Base-by-base conservation (phyloP, 306 rosid genomes). In the Medicago arabica region DNA sequence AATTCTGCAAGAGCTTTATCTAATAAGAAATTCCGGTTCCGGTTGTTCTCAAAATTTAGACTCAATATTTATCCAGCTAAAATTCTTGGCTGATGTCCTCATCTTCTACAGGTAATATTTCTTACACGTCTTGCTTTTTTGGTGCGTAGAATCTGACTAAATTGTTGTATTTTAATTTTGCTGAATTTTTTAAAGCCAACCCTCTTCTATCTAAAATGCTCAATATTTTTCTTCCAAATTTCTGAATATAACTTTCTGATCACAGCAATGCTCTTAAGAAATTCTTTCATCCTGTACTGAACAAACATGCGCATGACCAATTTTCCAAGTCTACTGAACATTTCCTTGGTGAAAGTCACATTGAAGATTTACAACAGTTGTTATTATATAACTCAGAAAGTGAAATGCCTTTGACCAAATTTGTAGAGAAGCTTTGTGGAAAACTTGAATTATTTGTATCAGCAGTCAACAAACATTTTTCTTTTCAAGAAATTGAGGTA, bases 401-500 rank as follows among this genome's bases (percentile, higher is more conserved):
- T 49, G 87, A 70, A 49, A 81, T 72, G 31, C 75, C 87, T 72
- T 70, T 83, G 79, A 10, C 60, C 31, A 85, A 84, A 55, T 92
- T 87, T 25, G 58, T 89, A 63, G 92, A 87, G 69, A 85, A 87
- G 77, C 91, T 95, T 77, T 87, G 88, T 76, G 50, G 68, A 84
- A 88, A 89, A 75, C 86, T 95, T 16, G 91, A 89, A 82, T 78
- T 84, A 51, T 90, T 88, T 34, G 38, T 86, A 47, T 69, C 78
- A 47, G 89, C 85, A 78, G 84, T 95, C 78, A 75, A 69, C 84
- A 89, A 84, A 72, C 89, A 90, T 65, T 92, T 95, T 66, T 58
- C 74, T 83, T 83, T 90, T 69, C 92, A 85, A 60, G 97, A 92
- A 89, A 81, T 72, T 57, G 86, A 90, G 97, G 98, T 95, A 89